Percentiles rank a stretch among this genome's conserved stretches.
These are phyloP conservation scores for Lepidium didymum DNA, from an alignment of 345 rosid species.

Conservation along the genomic window DNA sequence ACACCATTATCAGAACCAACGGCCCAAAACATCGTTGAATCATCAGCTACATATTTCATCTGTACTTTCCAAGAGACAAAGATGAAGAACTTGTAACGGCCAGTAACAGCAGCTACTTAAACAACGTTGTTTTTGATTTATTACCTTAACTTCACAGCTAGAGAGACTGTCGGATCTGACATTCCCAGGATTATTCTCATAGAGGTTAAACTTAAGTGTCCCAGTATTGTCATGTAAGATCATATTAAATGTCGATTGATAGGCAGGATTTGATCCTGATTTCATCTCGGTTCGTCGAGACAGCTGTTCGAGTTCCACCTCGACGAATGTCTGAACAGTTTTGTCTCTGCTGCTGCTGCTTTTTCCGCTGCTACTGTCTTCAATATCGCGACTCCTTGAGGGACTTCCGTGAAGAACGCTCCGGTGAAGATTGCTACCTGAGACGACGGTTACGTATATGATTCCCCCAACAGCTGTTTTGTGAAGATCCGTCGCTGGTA, in stretches of 20 bases:
- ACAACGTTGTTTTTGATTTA: background rate
- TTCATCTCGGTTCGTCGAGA: conserved; percentile 63
- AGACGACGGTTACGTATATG: conserved; percentile 62
- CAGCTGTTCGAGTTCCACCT: conserved; percentile 79
- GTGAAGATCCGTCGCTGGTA: conserved; percentile 71
- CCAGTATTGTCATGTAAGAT: conserved; percentile 79
- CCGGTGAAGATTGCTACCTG: conserved; percentile 61
- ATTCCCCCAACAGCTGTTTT: conserved; percentile 83
- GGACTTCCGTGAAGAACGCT: conserved; percentile 55
- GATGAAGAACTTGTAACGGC: background rate
- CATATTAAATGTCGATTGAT: conserved; percentile 91
- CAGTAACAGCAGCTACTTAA: background rate
- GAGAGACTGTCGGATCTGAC: conserved; percentile 63
- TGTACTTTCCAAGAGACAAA: conserved; percentile 26
- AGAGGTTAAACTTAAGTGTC: conserved; percentile 60
- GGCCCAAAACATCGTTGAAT: conserved; percentile 92
- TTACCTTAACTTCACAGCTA: conserved; percentile 95
- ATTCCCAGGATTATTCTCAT: conserved; percentile 48
- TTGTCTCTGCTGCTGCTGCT: conserved; percentile 33
- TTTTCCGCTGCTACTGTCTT: conserved; percentile 30
- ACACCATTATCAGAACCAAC: conserved; percentile 66
- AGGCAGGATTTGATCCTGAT: conserved; percentile 60
- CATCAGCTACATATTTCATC: conserved; percentile 78
- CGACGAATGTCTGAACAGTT: conserved; percentile 74
- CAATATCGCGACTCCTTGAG: conserved; percentile 42